Base-by-base conservation (phyloP, 2,329 filamentous ascomycete genomes). In the Xylariales sp. region DNA sequence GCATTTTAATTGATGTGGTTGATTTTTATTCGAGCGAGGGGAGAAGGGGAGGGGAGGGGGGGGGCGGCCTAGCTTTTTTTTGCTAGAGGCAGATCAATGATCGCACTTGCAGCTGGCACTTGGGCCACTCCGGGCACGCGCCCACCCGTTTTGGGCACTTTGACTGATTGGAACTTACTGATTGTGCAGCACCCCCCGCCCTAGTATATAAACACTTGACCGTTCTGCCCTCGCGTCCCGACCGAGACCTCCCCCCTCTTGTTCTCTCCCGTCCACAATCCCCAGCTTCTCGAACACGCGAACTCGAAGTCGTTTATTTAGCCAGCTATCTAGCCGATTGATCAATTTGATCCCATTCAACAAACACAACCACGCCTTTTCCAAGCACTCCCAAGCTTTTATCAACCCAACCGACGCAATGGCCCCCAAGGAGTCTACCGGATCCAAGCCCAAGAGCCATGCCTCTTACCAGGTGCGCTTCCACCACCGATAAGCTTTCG, bases 401-500 rank as follows among this genome's bases (percentile, higher is more conserved):
- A n/a, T 13, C 37, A 33, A 14, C 29, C 14, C 29, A 28, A 17
- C 25, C 34, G 29, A 33, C 29, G 37, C 29, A 39, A 39, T 39
- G 37, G 37, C 29, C n/a, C 37, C 37, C 37, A 39, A 39, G 37
- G 30, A 33, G 29, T 14, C 37, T 23, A 27, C 57, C 68, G 66
- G 72, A 64, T 56, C 73, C 63, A 70, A 76, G 65, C 53, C 60
- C 51, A 56, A 63, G 47, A 74, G 78, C n/a, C 8, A n/a, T 52
- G 70, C 67, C 55, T 73, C 71, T 47, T 80, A 80, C 63, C 76
- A 79, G 71, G 76, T 79, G 59, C 52, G 18, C 42, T 50, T 19
- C 43, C 24, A 40, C 15, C 3, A 20, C 42, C 31, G 34, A 37
- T 21, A 6, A 5, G n/a, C 11, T 16, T 31, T 43, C 37, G 48